Percentiles rank a stretch among this genome's conserved stretches.
Evolutionary conservation across 495 filamentous ascomycete species (phyloP).

Genomic region (Chaetomium cochliodes): DNA sequence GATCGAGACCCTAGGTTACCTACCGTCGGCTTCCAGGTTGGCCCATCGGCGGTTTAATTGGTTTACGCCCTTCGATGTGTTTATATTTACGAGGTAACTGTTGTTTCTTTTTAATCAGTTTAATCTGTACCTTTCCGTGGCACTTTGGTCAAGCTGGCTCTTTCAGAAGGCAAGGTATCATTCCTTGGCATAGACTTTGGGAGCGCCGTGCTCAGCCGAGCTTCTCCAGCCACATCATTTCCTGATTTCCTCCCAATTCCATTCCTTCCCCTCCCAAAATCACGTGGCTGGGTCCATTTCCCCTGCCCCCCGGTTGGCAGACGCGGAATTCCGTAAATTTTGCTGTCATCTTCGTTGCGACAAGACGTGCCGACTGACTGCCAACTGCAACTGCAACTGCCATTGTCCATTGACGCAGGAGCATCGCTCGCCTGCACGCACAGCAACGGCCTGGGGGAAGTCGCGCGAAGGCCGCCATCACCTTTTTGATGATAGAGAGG

Average conservation of each 20-base stretch:
- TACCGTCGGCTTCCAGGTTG: too few relatives aligned
- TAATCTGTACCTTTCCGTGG: too few relatives aligned
- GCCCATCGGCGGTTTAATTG: too few relatives aligned
- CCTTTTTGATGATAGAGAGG: constrained; percentile 15
- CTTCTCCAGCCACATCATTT: constrained; percentile 21
- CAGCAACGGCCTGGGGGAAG: constrained; percentile 16
- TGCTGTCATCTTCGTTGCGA: constrained; percentile 35
- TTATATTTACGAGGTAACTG: too few relatives aligned
- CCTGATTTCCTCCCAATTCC: constrained; percentile 9
- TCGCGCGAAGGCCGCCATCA: constrained; percentile 13
- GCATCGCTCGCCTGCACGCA: constrained; percentile 26
- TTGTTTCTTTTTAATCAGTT: too few relatives aligned
- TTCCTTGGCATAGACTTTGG: constrained; percentile 5
- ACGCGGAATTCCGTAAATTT: constrained; percentile 32
- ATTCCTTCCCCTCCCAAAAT: constrained; percentile 16
- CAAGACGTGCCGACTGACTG: constrained; percentile 15
- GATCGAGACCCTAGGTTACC: too few relatives aligned
- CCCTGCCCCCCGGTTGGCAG: constrained; percentile 23
- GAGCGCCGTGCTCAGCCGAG: constrained; percentile 12
- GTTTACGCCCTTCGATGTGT: too few relatives aligned
- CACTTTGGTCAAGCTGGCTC: too few relatives aligned
- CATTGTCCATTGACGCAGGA: constrained; percentile 38
- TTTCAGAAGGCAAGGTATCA: background rate
- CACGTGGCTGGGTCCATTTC: constrained; percentile 33
- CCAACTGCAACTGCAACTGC: constrained; percentile 26